Evolutionary conservation across 768 basidiomycete genomes (phyloP), one percentile per base, ranked within the genome.

Genomic region (Tricholoma terreum): DNA sequence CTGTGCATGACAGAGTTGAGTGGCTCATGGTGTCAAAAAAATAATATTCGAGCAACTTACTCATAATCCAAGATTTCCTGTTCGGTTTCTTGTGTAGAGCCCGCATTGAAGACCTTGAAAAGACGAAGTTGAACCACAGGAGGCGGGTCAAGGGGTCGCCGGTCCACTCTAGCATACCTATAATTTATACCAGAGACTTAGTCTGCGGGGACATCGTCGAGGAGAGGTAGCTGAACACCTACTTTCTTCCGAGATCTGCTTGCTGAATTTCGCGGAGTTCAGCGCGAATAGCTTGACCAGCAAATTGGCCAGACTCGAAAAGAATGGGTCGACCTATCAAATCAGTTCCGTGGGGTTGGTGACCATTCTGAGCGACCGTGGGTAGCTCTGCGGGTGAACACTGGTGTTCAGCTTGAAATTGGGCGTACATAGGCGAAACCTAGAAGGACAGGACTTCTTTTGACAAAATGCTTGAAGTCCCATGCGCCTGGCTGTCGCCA

Each of bases 181-280:
- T 38, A 38, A 34, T 62, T 30, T 50, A 49, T 19, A 52, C 57
- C 56, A 54, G 50, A n/a, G 40, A 62, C 49, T 57, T 55, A n/a
- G 12, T 11, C 43, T 22, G 51, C 19, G 3, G 19, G 34, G 15
- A 24, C n/a, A 17, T 30, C 46, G 30, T 31, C 30, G 6, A 27
- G 24, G 24, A 27, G 24, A 27, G 24, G 24, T n/a, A 24, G 53
- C 38, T 14, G 38, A 58, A 31, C 21, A 60, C 58, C 24, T 64
- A 86, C 85, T 88, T 88, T 70, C 86, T 73, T n/a, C 85, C 85
- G 30, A 87, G 73, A 62, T 85, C 76, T 5, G 86, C 85, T 58
- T 84, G 84, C 63, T 88, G 86, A 11, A 84, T 68, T 73, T 85
- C 86, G 55, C 73, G 63, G 27, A 84, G 73, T 67, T 82, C 77